Conservation (phyloP, 306 rosid species). For the barrel medic (Medicago truncatula) region DNA sequence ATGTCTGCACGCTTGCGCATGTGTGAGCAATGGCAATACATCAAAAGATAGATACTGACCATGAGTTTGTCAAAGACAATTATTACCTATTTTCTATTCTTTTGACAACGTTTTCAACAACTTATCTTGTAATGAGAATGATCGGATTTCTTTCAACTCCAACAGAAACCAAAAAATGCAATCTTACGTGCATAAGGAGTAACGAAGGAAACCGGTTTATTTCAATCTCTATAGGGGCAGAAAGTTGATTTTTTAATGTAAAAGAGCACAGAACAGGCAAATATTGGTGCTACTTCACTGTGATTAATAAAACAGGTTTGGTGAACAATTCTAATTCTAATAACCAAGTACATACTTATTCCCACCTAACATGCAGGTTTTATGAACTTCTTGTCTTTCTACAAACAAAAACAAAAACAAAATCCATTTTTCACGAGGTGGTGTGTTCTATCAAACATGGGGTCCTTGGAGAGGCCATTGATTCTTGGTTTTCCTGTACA, state of each 20-base stretch:
- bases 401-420: neutral
- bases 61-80: constrained; percentile 11
- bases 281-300: too few relatives aligned
- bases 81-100: too few relatives aligned
- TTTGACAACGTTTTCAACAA: too few relatives aligned
- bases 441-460: neutral
- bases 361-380: neutral
- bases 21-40: constrained; percentile 12
- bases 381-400: neutral
- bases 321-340: neutral
- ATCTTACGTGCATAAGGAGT: neutral
- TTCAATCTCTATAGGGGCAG: neutral
- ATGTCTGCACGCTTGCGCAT: neutral
- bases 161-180: constrained; percentile 26
- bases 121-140: neutral
- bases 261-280: neutral
- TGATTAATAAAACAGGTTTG: neutral
- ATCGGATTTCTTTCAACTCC: constrained; percentile 11
- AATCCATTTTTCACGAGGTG: neutral
- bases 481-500: neutral
- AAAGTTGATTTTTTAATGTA: neutral
- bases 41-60: constrained; percentile 7
- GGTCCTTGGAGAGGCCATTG: neutral
- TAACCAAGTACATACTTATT: neutral
- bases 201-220: constrained; percentile 20